Base-by-base conservation (phyloP, 805 yeast species). In the Millerago galiae region DNA sequence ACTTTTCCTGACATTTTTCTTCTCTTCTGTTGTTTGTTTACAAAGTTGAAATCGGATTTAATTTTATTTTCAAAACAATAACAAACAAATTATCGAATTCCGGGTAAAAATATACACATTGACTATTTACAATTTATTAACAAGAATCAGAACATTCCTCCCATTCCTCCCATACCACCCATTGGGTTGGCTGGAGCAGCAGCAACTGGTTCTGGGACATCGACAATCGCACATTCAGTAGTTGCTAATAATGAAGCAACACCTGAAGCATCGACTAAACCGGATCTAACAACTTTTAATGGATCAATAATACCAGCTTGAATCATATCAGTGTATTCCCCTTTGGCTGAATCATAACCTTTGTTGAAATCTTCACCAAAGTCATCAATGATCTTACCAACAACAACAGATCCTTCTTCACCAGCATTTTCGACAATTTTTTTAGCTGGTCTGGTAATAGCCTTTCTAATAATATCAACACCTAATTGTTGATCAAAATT, bases 251-350 rank as follows among this genome's bases (percentile, higher is more conserved):
- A 76, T 16, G 97, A 90, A 41, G 99, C 98, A 51, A 91, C 97
- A 73, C 98, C 96, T 38, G 95, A 78, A 48, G 99, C 98, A 61
- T 91, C 98, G 46, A 89, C 90, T 60, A 91, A 75, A 54, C 98
- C 98, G 57, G 89, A 83, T 74, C 95, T 87, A 50, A 93, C 98
- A 60, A 93, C 98, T 80, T 93, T 91, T 81, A 93, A 89, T 58
- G 99, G 99, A 70, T 91, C 99, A 60, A 91, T 89, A 70, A 91
- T 91, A 78, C 99, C 99, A 45, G 95, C 81, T 54, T 89, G 85
- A 59, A 93, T 80, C 96, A 91, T 88, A 66, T 91, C 96, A 51
- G 93, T 85, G 75, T 77, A 91, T 71, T 87, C 87, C 56, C 96
- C 93, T 70, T 86, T 88, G 51, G 96, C 75, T 34, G 96, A 81